Conservation (phyloP, 169 alveolate species). For the Cryptosporidium andersoni region DNA sequence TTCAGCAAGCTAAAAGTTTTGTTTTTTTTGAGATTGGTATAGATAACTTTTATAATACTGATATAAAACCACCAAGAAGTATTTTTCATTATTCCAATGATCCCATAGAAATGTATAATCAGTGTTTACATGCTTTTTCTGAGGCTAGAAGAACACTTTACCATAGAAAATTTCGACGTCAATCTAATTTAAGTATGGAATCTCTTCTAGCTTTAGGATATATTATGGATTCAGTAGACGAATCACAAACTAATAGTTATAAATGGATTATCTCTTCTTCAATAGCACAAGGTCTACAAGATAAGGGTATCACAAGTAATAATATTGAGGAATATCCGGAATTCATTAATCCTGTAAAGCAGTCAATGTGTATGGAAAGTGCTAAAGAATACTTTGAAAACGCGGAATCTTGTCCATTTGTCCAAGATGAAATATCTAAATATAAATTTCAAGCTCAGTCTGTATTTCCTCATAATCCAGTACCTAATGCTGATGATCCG, state of each 20-base stretch:
- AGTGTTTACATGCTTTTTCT: slow-evolving; percentile 57
- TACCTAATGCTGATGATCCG: slow-evolving; percentile 46
- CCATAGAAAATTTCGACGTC: background rate
- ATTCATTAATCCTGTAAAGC: slow-evolving; percentile 23
- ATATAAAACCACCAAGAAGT: slow-evolving; percentile 41
- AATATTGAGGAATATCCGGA: slow-evolving; percentile 40
- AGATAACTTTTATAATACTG: slow-evolving; percentile 24
- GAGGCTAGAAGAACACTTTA: slow-evolving; percentile 35
- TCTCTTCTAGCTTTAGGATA: background rate
- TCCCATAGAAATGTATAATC: slow-evolving; percentile 69
- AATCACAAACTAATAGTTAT: background rate
- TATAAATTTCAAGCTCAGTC: slow-evolving; percentile 17
- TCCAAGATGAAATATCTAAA: slow-evolving; percentile 11
- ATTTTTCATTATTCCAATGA: slow-evolving; percentile 56
- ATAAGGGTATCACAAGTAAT: slow-evolving; percentile 32
- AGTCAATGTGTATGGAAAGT: slow-evolving; percentile 56
- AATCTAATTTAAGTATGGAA: background rate
- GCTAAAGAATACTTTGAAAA: slow-evolving; percentile 64
- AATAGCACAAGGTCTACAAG: slow-evolving; percentile 25
- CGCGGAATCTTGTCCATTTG: slow-evolving; percentile 30
- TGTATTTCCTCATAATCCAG: slow-evolving; percentile 28
- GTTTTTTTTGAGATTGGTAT: slow-evolving; percentile 44
- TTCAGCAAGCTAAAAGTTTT: slow-evolving; percentile 58
- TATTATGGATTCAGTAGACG: background rate
- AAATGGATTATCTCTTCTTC: slow-evolving; percentile 37